Percentiles rank a stretch among this genome's conserved stretches.
Conservation (phyloP, 1,284 basidiomycete species). For the Pascua sp. region DNA sequence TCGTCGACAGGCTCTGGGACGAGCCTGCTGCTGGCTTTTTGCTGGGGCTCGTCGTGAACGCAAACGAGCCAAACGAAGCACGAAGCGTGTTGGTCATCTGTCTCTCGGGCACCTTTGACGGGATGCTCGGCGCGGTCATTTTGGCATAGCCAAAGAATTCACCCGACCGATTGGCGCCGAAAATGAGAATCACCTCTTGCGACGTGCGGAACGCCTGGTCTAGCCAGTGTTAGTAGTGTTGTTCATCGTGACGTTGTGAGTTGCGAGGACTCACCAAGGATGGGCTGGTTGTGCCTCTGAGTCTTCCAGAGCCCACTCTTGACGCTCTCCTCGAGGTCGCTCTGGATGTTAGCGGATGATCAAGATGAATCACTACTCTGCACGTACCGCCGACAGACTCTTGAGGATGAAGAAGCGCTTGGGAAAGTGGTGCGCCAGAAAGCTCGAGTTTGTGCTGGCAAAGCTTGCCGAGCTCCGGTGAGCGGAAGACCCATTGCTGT, state of each 20-base stretch:
- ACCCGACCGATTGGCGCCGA: slow-evolving; percentile 81
- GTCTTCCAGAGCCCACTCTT: slow-evolving; percentile 82
- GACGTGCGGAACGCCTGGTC: slow-evolving; percentile 89
- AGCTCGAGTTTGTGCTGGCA: slow-evolving; percentile 51
- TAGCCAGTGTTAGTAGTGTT: neutral
- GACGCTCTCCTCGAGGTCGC: slow-evolving; percentile 81
- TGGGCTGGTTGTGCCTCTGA: slow-evolving; percentile 85
- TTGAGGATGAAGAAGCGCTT: slow-evolving; percentile 90
- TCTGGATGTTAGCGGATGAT: slow-evolving; percentile 50
- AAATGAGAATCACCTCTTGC: slow-evolving; percentile 79
- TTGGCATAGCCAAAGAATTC: slow-evolving; percentile 80
- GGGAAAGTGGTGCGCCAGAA: slow-evolving; percentile 72
- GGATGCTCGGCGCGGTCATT: slow-evolving; percentile 48
- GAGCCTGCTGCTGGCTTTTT: neutral
- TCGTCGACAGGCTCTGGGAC: neutral
- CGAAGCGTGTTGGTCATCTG: slow-evolving; percentile 26
- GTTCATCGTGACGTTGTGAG: too few species aligned
- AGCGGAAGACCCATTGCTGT: slow-evolving; percentile 11
- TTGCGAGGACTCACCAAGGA: slow-evolving; percentile 52
- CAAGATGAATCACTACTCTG: neutral
- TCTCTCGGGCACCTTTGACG: slow-evolving; percentile 3
- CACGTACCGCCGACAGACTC: slow-evolving; percentile 68
- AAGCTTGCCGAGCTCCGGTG: slow-evolving; percentile 58
- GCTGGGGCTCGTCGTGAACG: slow-evolving; percentile 7
- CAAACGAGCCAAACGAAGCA: slow-evolving; percentile 17